Percentiles rank a stretch among this genome's conserved stretches.
phyloP scores from a whole-genome alignment of 768 basidiomycete species.

The Galerina sulciceps region DNA sequence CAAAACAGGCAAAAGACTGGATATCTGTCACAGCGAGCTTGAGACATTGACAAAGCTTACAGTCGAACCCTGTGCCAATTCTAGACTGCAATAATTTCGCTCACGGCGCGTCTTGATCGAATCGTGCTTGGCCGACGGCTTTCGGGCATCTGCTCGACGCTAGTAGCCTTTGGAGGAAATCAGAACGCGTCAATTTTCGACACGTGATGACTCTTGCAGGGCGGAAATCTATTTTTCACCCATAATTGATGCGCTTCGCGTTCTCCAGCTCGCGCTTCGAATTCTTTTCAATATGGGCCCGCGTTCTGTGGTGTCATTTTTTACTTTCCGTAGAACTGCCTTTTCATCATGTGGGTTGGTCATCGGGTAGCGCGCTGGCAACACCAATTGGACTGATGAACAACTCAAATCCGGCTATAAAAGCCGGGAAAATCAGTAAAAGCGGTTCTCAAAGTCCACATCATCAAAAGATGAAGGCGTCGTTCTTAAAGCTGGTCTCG shows the following conservation, averaged over 20 bases:
- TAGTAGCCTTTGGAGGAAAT: too few species aligned
- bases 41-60: too few species aligned
- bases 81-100: too few species aligned
- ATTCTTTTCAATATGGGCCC: slow-evolving; percentile 6
- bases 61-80: too few species aligned
- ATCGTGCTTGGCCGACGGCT: too few species aligned
- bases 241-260: not conserved
- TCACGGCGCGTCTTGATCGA: too few species aligned
- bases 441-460: not conserved
- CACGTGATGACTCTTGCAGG: too few species aligned
- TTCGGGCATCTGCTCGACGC: too few species aligned
- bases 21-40: too few species aligned
- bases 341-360: slow-evolving; percentile 9
- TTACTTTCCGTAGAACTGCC: not conserved
- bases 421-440: not conserved
- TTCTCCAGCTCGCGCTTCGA: slow-evolving; percentile 4
- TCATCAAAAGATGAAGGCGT: slow-evolving; percentile 22
- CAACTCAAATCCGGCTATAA: slow-evolving; percentile 4
- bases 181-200: too few species aligned
- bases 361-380: not conserved
- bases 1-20: too few species aligned
- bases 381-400: too few species aligned
- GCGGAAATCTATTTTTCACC: slow-evolving; percentile 1
- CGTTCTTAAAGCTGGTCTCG: slow-evolving; percentile 21
- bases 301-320: not conserved